Percentiles rank a stretch among this genome's conserved stretches.
These are phyloP conservation scores for Collybia sordida DNA, from an alignment of 768 basidiomycete genomes.

Conservation along the genomic window DNA sequence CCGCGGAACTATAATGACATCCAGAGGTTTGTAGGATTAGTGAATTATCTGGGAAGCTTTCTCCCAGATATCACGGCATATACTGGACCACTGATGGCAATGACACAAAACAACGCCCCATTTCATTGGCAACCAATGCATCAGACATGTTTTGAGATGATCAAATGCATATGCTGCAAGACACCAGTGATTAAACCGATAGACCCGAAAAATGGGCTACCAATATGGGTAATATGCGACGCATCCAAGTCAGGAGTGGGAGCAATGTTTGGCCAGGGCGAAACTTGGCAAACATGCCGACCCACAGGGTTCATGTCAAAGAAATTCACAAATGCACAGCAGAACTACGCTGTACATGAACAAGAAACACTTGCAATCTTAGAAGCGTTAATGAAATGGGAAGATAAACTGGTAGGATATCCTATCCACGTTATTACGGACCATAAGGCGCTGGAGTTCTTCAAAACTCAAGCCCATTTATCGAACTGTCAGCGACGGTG, in stretches of 20 bases:
- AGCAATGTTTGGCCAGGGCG: constrained; percentile 27
- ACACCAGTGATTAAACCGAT: constrained; percentile 22
- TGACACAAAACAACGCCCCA: constrained; percentile 21
- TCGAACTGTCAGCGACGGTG: constrained; percentile 22
- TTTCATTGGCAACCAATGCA: constrained; percentile 28
- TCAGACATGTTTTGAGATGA: constrained; percentile 16
- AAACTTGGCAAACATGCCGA: constrained; percentile 18
- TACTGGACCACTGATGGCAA: constrained; percentile 26
- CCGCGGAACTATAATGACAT: constrained; percentile 33
- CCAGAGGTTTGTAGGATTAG: constrained; percentile 38
- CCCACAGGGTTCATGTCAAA: constrained; percentile 27
- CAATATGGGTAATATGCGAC: constrained; percentile 28
- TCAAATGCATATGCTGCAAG: constrained; percentile 18
- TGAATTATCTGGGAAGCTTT: constrained; percentile 36
- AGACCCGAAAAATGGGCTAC: constrained; percentile 12
- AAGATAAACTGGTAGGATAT: constrained; percentile 27
- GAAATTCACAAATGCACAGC: constrained; percentile 25
- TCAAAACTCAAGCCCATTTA: constrained; percentile 21
- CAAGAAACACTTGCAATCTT: constrained; percentile 16
- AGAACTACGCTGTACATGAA: constrained; percentile 23
- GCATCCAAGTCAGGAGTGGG: constrained; percentile 23
- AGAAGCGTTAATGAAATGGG: constrained; percentile 26
- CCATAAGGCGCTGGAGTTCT: constrained; percentile 22
- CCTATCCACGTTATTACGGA: constrained; percentile 20
- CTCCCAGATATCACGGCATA: constrained; percentile 33